phyloP scores from a whole-genome alignment of 768 basidiomycete species.

The Psilocybe tampanensis region DNA sequence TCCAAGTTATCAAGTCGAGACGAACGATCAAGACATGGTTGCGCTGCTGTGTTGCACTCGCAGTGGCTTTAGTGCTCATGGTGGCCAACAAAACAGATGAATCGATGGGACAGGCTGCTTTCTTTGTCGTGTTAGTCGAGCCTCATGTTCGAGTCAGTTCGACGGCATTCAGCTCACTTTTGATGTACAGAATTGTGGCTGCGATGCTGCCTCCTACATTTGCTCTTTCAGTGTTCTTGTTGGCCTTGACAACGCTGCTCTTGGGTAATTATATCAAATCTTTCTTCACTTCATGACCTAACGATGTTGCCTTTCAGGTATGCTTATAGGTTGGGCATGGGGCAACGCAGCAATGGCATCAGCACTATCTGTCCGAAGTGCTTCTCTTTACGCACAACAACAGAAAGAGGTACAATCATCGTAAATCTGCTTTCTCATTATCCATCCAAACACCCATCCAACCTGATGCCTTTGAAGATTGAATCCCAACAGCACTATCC shows the following conservation, averaged over 20 bases:
- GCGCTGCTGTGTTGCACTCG: slow-evolving; percentile 37
- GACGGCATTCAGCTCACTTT: not conserved
- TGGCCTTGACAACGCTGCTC: slow-evolving; percentile 35
- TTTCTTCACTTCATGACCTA: not conserved
- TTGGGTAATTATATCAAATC: slow-evolving; percentile 27
- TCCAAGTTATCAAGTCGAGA: slow-evolving; percentile 32
- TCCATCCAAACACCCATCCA: not conserved
- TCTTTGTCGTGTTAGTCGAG: slow-evolving; percentile 38
- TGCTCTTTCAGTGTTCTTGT: slow-evolving; percentile 38
- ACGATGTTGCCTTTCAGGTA: slow-evolving; percentile 24
- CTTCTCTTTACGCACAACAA: slow-evolving; percentile 35
- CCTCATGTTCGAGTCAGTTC: not conserved
- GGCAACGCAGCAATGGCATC: slow-evolving; percentile 46
- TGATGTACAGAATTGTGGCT: slow-evolving; percentile 34
- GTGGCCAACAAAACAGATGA: slow-evolving; percentile 31
- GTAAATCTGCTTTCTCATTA: slow-evolving; percentile 25
- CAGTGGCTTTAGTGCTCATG: slow-evolving; percentile 36
- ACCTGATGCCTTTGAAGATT: slow-evolving; percentile 16
- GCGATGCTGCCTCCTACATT: slow-evolving; percentile 42
- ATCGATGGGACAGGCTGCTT: slow-evolving; percentile 44
- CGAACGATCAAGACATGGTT: slow-evolving; percentile 43
- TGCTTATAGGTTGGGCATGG: slow-evolving; percentile 51
- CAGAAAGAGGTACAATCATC: slow-evolving; percentile 34
- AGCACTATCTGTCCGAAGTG: slow-evolving; percentile 36
- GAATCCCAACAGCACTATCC: slow-evolving; percentile 22